phyloP scores from a whole-genome alignment of 352 stramenopile species.

The Phytophthora citricola region DNA sequence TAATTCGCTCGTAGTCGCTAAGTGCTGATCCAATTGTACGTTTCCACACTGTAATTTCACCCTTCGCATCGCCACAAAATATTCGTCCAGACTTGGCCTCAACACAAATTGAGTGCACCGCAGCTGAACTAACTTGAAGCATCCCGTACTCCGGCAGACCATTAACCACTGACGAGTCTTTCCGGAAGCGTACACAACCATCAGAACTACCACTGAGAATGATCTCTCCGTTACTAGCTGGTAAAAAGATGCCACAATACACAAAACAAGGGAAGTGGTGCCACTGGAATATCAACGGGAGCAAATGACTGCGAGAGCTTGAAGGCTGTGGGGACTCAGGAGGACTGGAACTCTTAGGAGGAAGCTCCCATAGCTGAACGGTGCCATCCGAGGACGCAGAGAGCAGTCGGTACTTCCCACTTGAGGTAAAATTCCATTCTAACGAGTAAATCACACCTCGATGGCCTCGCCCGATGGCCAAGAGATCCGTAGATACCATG shows the following conservation, averaged over 20 bases:
- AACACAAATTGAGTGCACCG: slow-evolving; percentile 60
- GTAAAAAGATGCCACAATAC: slow-evolving; percentile 70
- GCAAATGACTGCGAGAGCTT: slow-evolving; percentile 1
- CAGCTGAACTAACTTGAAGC: slow-evolving; percentile 38
- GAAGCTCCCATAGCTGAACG: slow-evolving; percentile 50
- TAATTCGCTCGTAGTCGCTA: slow-evolving; percentile 46
- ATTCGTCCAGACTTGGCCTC: slow-evolving; percentile 52
- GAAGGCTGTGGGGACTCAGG: slow-evolving; percentile 4
- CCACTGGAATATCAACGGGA: slow-evolving; percentile 42
- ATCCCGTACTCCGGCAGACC: slow-evolving; percentile 17
- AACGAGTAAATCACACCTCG: slow-evolving; percentile 66
- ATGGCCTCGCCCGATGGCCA: slow-evolving; percentile 52
- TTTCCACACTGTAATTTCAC: slow-evolving; percentile 60
- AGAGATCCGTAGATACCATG: slow-evolving; percentile 46
- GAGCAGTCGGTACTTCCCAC: slow-evolving; percentile 36
- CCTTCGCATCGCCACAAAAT: slow-evolving; percentile 65
- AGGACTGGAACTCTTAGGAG: neutral
- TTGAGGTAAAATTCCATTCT: slow-evolving; percentile 44
- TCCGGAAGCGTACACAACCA: slow-evolving; percentile 53
- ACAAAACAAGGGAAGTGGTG: slow-evolving; percentile 74
- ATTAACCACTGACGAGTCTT: slow-evolving; percentile 35
- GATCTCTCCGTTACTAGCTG: slow-evolving; percentile 28
- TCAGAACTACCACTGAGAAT: slow-evolving; percentile 64
- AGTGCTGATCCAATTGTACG: slow-evolving; percentile 6
- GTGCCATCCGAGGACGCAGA: slow-evolving; percentile 71